Evolutionary conservation across 2,329 filamentous ascomycete genomes (phyloP).

Genomic region (Plectosphaerella cucumerina): DNA sequence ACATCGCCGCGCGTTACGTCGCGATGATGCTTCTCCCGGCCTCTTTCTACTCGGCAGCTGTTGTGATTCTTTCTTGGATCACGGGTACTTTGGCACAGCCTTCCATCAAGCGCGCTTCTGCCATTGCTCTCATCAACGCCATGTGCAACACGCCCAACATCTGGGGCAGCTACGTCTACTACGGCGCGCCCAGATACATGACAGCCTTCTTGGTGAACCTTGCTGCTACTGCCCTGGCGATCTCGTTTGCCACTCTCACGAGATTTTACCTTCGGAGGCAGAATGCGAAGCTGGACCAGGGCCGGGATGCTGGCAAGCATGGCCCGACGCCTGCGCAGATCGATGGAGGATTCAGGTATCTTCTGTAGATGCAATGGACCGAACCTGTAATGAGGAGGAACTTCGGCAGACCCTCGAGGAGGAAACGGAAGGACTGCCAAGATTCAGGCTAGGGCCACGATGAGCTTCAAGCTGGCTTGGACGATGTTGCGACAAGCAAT

Average conservation of each 20-base stretch:
- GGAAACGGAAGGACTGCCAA: too few relatives aligned
- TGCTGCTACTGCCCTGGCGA: constrained; percentile 19
- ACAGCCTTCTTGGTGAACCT: constrained; percentile 22
- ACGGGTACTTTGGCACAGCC: constrained; percentile 19
- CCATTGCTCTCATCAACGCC: constrained; percentile 22
- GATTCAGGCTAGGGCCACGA: too few relatives aligned
- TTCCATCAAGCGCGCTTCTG: constrained; percentile 18
- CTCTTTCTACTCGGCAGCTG: constrained; percentile 18
- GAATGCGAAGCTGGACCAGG: constrained; percentile 21
- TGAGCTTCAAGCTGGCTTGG: too few relatives aligned
- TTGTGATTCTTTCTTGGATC: constrained; percentile 23
- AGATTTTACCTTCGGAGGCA: constrained; percentile 18
- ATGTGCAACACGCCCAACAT: constrained; percentile 23
- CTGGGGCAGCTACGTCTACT: constrained; percentile 22
- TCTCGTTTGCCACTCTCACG: constrained; percentile 19
- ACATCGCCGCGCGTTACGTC: constrained; percentile 59
- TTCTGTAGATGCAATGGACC: constrained; percentile 2
- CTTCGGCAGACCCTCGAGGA: too few relatives aligned
- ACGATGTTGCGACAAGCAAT: too few relatives aligned
- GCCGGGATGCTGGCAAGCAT: constrained; percentile 18
- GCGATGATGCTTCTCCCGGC: constrained; percentile 34
- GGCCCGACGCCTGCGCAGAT: constrained; percentile 22
- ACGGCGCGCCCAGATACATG: constrained; percentile 17
- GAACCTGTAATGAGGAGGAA: too few relatives aligned
- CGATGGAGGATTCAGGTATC: constrained; percentile 20